These are phyloP conservation scores for Ceratorhiza oryzae-sativae DNA, from an alignment of 1,284 basidiomycete species.

Conservation along the genomic window DNA sequence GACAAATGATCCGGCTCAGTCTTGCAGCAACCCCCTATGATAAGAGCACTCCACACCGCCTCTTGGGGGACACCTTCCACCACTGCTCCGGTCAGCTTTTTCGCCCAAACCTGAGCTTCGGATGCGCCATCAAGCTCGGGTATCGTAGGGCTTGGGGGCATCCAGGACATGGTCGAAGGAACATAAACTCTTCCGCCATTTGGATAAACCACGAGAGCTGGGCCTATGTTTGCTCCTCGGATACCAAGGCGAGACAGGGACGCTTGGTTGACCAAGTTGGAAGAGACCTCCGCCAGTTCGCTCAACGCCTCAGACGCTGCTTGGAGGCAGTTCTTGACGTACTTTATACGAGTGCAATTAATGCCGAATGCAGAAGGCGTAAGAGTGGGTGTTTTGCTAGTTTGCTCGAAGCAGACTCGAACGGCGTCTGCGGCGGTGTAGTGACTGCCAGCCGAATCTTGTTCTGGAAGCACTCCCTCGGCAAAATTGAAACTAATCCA, in stretches of 20 bases:
- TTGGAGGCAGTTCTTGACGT: conserved; percentile 47
- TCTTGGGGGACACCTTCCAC: conserved; percentile 43
- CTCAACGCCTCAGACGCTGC: not conserved
- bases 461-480: conserved; percentile 60
- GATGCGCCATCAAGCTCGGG: conserved; percentile 43
- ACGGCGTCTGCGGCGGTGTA: conserved; percentile 22
- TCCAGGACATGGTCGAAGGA: conserved; percentile 59
- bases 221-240: conserved; percentile 44
- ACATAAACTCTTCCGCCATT: conserved; percentile 72
- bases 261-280: not conserved
- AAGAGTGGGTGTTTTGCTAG: conserved; percentile 46
- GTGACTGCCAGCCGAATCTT: conserved; percentile 44
- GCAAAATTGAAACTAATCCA: conserved; percentile 81
- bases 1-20: conserved; percentile 64
- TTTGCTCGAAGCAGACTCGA: conserved; percentile 40
- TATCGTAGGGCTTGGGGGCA: not conserved
- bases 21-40: conserved; percentile 79
- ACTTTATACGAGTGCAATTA: conserved; percentile 67
- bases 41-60: conserved; percentile 60
- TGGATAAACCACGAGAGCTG: conserved; percentile 74
- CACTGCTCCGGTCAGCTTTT: conserved; percentile 51
- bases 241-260: conserved; percentile 23
- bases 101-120: conserved; percentile 56
- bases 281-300: conserved; percentile 28
- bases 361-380: conserved; percentile 66